These are phyloP conservation scores for Aaosphaeria arxii DNA, from an alignment of 2,329 filamentous ascomycete genomes.

Conservation along the genomic window DNA sequence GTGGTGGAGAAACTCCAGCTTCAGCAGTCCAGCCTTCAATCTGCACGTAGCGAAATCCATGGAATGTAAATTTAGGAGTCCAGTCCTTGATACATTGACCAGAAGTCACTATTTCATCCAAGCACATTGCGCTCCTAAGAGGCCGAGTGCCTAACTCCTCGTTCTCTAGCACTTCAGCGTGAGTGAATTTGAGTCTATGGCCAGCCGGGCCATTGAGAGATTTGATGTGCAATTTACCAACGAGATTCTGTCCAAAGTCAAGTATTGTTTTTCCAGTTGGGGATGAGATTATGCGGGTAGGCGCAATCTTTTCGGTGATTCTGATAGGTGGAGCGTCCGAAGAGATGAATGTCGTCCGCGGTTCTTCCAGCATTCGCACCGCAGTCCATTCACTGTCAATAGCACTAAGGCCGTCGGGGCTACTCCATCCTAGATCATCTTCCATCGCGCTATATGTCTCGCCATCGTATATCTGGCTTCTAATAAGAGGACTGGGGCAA, in stretches of 20 bases:
- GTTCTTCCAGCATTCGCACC: not conserved
- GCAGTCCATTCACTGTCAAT: not conserved
- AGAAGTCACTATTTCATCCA: slow-evolving; percentile 37
- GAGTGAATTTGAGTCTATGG: slow-evolving; percentile 46
- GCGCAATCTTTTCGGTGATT: slow-evolving; percentile 25
- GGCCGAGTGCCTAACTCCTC: slow-evolving; percentile 44
- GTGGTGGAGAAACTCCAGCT: not conserved
- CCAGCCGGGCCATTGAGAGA: slow-evolving; percentile 29
- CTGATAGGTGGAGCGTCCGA: slow-evolving; percentile 47
- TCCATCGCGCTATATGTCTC: not conserved
- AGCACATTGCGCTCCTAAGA: slow-evolving; percentile 43
- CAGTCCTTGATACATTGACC: slow-evolving; percentile 26
- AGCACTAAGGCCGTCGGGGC: not conserved
- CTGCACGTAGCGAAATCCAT: slow-evolving; percentile 53
- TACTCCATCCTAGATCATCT: slow-evolving; percentile 7
- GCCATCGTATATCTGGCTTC: not conserved
- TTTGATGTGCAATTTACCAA: slow-evolving; percentile 47
- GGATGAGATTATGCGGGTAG: slow-evolving; percentile 25
- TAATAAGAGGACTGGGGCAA: not conserved
- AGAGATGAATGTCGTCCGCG: slow-evolving; percentile 37
- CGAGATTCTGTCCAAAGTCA: slow-evolving; percentile 60
- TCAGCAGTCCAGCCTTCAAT: slow-evolving; percentile 42
- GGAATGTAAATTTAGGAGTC: slow-evolving; percentile 53
- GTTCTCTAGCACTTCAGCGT: slow-evolving; percentile 56
- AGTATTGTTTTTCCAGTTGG: slow-evolving; percentile 49